Evolutionary conservation across 768 basidiomycete species (phyloP).

Genomic region (Kwoniella bestiolae): DNA sequence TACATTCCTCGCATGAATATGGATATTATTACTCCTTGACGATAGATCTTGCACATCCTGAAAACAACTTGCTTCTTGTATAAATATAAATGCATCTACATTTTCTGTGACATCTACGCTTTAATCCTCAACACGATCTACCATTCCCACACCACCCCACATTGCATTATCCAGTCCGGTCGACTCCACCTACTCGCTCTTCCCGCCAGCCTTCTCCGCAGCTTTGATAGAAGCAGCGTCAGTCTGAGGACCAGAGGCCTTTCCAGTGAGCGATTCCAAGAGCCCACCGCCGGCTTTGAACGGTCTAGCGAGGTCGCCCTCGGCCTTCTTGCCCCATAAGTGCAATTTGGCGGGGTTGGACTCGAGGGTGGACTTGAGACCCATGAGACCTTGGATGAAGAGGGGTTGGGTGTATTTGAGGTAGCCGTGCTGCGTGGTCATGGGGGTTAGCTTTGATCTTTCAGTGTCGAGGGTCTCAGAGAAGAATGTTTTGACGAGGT

Average conservation of each 20-base stretch:
- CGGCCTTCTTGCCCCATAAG: conserved; percentile 74
- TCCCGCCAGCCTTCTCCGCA: conserved; percentile 78
- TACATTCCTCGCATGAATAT: too few species aligned
- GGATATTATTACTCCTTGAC: too few species aligned
- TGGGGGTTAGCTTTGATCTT: too few species aligned
- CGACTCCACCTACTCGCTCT: not conserved
- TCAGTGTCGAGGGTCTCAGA: not conserved
- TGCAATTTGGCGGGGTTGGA: conserved; percentile 66
- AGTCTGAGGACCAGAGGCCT: conserved; percentile 71
- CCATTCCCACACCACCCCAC: not conserved
- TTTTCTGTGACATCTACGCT: not conserved
- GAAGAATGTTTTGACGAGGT: too few species aligned
- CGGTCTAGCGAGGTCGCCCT: conserved; percentile 85
- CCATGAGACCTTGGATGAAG: conserved; percentile 94
- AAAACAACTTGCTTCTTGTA: too few species aligned
- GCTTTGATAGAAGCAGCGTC: conserved; percentile 84
- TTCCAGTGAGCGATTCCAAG: conserved; percentile 62
- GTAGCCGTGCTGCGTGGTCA: conserved; percentile 85
- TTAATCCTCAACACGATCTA: not conserved
- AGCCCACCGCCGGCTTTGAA: conserved; percentile 75
- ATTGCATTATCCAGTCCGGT: not conserved
- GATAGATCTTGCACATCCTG: too few species aligned
- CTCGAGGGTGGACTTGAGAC: conserved; percentile 86
- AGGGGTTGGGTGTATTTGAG: conserved; percentile 94
- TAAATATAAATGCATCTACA: not conserved